Base-by-base conservation (phyloP, 1,284 basidiomycete genomes). In the Moniliophthora roreri region DNA sequence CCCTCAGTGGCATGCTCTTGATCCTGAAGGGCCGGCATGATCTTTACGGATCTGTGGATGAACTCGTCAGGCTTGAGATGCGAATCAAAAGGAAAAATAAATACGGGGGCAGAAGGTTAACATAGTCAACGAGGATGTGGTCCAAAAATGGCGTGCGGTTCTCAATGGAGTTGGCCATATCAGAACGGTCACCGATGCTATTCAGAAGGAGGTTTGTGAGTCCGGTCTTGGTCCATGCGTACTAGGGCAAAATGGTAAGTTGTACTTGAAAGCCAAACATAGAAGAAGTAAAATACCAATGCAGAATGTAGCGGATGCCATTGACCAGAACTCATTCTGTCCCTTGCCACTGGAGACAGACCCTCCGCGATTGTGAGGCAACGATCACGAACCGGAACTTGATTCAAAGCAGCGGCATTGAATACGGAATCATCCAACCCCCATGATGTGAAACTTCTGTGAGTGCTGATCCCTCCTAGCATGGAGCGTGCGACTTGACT, bases 111-210 rank as follows among this genome's bases (percentile, higher is more conserved):
- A 61, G 36, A 11, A 36, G 24, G 32, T 61, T 60, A 11, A 51
- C 58, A 47, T 61, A 61, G 36, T 61, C 60, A 1, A 56, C 58
- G 28, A 61, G 38, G 20, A 58, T 45, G 50, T 61, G 60, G 47
- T 61, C 60, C 10, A 61, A 28, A 24, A 61, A 60, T 3, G 60
- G 56, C n/a, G 60, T 56, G 8, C 60, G 51, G 5, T 58, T 56
- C 48, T 61, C 60, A 20, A 61, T 23, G 18, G 60, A 61, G 35
- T 58, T 56, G 20, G 46, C 50, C 60, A 61, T 61, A 28, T 61
- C 60, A 2, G 53, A 48, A 11, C 58, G 58, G 23, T 61, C 60
- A 7, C 58, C 58, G 20, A 55, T 28, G 18, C 44, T 34, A 36
- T 60, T 61, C 5, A 61, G 38, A 20, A 60, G 53, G 34, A 57